These are phyloP conservation scores for Nicotiana obtusifolia DNA, from an alignment of 257 asterid species.

Conservation along the genomic window DNA sequence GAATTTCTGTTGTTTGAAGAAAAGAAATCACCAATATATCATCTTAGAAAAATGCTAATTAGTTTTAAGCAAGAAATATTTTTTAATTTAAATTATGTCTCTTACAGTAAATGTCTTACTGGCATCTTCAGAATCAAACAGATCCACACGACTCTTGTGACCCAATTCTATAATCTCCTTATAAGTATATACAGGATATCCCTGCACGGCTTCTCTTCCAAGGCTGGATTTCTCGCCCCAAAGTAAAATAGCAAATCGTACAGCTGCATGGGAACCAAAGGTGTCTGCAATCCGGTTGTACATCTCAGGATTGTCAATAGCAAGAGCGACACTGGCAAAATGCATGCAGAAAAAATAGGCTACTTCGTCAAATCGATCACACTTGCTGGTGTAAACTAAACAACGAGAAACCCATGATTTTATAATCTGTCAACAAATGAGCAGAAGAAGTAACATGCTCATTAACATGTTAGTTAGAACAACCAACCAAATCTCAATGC, in stretches of 20 bases:
- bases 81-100: not conserved
- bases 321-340: constrained; percentile 67
- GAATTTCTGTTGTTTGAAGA: not conserved
- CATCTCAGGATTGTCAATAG: constrained; percentile 71
- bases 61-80: not conserved
- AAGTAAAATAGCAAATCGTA: constrained; percentile 59
- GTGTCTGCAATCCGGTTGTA: constrained; percentile 42
- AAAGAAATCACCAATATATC: not conserved
- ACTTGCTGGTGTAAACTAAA: not conserved
- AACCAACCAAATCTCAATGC: not conserved
- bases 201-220: constrained; percentile 27
- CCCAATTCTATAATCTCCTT: constrained; percentile 70
- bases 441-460: not conserved
- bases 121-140: constrained; percentile 55
- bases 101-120: constrained; percentile 40
- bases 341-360: constrained; percentile 3
- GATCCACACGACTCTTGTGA: constrained; percentile 39
- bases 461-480: not conserved
- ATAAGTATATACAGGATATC: constrained; percentile 54
- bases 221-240: constrained; percentile 86
- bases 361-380: not conserved
- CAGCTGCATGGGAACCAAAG: constrained; percentile 41
- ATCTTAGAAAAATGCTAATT: not conserved
- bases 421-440: not conserved
- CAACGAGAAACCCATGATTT: not conserved